Evolutionary conservation across 2,329 filamentous ascomycete genomes (phyloP).

Genomic region (Colletotrichum gloeosporioides): DNA sequence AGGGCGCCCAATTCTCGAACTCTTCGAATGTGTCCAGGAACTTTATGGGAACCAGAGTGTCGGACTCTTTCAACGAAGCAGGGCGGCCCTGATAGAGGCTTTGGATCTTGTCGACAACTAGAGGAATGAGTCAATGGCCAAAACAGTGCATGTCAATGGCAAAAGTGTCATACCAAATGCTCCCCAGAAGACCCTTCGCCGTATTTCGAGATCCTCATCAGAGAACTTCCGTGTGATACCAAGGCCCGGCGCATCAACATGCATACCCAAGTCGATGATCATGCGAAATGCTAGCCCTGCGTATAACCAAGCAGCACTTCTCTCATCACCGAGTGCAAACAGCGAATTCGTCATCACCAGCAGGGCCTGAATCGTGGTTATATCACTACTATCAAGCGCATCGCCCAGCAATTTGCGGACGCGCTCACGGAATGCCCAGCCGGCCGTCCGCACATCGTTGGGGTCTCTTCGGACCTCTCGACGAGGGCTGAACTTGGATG

Average conservation of each 20-base stretch:
- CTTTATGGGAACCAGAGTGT: slow-evolving; percentile 49
- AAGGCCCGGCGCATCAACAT: slow-evolving; percentile 44
- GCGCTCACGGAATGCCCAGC: slow-evolving; percentile 51
- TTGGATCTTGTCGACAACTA: slow-evolving; percentile 56
- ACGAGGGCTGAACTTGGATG: slow-evolving; percentile 50
- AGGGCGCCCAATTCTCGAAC: slow-evolving; percentile 55
- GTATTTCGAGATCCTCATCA: slow-evolving; percentile 50
- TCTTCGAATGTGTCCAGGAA: slow-evolving; percentile 59
- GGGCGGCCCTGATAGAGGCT: slow-evolving; percentile 60
- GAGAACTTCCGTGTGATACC: slow-evolving; percentile 36
- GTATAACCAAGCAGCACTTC: slow-evolving; percentile 62
- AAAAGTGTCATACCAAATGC: slow-evolving; percentile 38
- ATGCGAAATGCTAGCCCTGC: slow-evolving; percentile 62
- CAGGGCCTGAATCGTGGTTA: slow-evolving; percentile 60
- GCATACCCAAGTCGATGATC: slow-evolving; percentile 59
- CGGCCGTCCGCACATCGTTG: slow-evolving; percentile 51
- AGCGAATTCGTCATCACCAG: slow-evolving; percentile 56
- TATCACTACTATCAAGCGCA: slow-evolving; percentile 51
- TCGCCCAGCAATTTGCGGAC: slow-evolving; percentile 50
- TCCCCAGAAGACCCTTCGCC: slow-evolving; percentile 50
- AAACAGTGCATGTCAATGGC: background rate
- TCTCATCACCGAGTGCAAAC: slow-evolving; percentile 54
- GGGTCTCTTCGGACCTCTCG: slow-evolving; percentile 49
- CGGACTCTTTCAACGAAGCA: slow-evolving; percentile 48
- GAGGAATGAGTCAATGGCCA: background rate